Percentiles rank a stretch among this genome's conserved stretches.
Evolutionary conservation across 305 asterid genomes (phyloP).

Genomic region (Striga hermonthica): DNA sequence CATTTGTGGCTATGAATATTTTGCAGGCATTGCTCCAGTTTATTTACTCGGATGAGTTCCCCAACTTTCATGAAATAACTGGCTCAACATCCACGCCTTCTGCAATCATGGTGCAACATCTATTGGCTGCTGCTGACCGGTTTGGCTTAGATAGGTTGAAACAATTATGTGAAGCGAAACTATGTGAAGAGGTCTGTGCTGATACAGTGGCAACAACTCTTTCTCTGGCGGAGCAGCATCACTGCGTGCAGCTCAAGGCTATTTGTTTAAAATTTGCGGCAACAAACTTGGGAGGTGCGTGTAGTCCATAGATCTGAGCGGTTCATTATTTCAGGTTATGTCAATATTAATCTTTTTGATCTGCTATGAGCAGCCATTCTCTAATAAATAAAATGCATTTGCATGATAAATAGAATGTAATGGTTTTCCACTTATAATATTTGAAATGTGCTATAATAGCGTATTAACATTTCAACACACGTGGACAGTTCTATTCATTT

Average conservation of each 20-base stretch:
- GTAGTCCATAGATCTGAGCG: conserved; percentile 81
- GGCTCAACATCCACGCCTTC: conserved; percentile 51
- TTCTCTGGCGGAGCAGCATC: conserved; percentile 88
- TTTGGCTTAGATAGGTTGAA: conserved; percentile 87
- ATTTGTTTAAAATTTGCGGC: conserved; percentile 92
- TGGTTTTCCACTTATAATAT: conserved; percentile 27
- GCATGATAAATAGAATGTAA: conserved; percentile 16
- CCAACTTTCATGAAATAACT: conserved; percentile 53
- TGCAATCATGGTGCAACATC: conserved; percentile 80
- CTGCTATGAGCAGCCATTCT: conserved; percentile 39
- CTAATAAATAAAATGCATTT: conserved; percentile 32
- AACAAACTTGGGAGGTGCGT: conserved; percentile 98
- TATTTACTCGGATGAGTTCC: conserved; percentile 71
- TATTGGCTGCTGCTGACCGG: conserved; percentile 93
- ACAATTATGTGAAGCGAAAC: conserved; percentile 77
- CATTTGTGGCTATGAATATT: conserved; percentile 27
- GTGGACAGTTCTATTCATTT: background rate
- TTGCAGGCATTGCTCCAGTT: conserved; percentile 86
- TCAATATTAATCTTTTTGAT: conserved; percentile 39
- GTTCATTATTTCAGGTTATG: conserved; percentile 80
- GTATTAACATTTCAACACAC: background rate
- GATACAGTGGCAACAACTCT: conserved; percentile 90
- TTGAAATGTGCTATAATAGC: conserved; percentile 17
- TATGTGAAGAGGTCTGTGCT: conserved; percentile 67
- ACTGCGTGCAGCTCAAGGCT: conserved; percentile 74